Evolutionary conservation across 306 rosid genomes (phyloP), one percentile per base, ranked within the genome.

Genomic region (Cicer cuneatum): DNA sequence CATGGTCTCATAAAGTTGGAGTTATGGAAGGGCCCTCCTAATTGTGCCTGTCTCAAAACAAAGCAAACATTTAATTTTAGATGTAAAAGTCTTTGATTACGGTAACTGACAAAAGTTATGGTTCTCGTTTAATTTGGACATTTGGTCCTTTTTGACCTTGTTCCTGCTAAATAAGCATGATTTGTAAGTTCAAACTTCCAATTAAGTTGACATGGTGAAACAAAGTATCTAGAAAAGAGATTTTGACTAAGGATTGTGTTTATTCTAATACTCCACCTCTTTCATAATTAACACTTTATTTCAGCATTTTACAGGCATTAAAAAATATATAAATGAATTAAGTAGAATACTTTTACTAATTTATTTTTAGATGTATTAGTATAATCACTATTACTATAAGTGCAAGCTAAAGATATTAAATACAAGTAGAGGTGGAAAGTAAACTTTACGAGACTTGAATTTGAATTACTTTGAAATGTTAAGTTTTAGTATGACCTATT

Each of bases 1-100:
- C 67, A 24, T 78, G 83, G 88, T 87, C 86, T 73, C 75, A 9
- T 70, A 86, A 88, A 87, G 87, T 35, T 73, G 81, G 73, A 78
- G 79, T 85, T 29, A 35, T 12, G 14, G 58, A 39, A 35, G 37
- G 73, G 18, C 56, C 84, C 79, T 35, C 58, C 60, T 76, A 76
- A 76, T 64, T 5, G 15, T 74, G 87, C 59, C 82, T 76, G 75
- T 78, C 74, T 78, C 75, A 40, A 71, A 66, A 21, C 63, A 83
- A 76, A 83, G 73, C 15, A 64, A 38, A 73, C 59, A 79, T 24
- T 24, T 24, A 24, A 24, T 72, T n/a, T n/a, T 66, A 29, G 38
- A 18, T 54, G 49, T 66, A 65, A 58, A 79, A 51, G 76, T 75
- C 49, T 75, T 74, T 11, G 49, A 47, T 57, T 75, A 74, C 47